These are phyloP conservation scores for Panicum hallii DNA, from an alignment of 202 grass and related monocot species.

Conservation along the genomic window DNA sequence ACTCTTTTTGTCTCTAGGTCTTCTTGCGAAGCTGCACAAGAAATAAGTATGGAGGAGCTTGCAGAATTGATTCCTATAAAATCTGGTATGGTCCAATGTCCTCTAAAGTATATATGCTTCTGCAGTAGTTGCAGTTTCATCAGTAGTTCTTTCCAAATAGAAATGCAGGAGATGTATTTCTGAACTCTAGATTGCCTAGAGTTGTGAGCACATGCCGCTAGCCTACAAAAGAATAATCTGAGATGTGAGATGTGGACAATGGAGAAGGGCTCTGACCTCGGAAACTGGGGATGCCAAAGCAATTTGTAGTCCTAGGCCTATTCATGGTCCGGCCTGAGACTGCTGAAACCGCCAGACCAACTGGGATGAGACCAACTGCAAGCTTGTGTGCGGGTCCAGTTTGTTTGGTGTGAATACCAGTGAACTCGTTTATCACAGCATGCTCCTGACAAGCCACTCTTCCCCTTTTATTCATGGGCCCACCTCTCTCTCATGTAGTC, in stretches of 20 bases:
- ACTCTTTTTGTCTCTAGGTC: constrained; percentile 56
- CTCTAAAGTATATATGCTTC: constrained; percentile 18
- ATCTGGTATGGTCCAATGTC: constrained; percentile 56
- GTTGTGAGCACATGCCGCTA: background rate
- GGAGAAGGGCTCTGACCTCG: background rate
- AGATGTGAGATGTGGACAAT: background rate
- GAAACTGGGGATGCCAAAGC: background rate
- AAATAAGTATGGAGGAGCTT: constrained; percentile 82
- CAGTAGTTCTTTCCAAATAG: constrained; percentile 39
- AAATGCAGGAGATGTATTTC: constrained; percentile 36
- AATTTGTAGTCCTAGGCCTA: background rate
- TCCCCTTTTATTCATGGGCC: too few species aligned
- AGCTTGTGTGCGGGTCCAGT: too few species aligned
- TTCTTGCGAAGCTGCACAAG: constrained; percentile 72
- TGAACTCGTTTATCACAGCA: too few species aligned
- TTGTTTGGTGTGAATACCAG: too few species aligned
- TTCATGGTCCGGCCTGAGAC: too few species aligned
- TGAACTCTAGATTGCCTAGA: constrained; percentile 32
- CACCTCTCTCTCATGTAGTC: too few species aligned
- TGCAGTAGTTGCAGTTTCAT: constrained; percentile 35
- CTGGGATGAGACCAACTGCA: too few species aligned
- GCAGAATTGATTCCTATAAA: constrained; percentile 78
- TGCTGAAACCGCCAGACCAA: too few species aligned
- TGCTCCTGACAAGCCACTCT: too few species aligned
- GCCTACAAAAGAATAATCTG: constrained; percentile 39